phyloP scores from a whole-genome alignment of 2,329 filamentous ascomycete species.

The Venturia pyrina region DNA sequence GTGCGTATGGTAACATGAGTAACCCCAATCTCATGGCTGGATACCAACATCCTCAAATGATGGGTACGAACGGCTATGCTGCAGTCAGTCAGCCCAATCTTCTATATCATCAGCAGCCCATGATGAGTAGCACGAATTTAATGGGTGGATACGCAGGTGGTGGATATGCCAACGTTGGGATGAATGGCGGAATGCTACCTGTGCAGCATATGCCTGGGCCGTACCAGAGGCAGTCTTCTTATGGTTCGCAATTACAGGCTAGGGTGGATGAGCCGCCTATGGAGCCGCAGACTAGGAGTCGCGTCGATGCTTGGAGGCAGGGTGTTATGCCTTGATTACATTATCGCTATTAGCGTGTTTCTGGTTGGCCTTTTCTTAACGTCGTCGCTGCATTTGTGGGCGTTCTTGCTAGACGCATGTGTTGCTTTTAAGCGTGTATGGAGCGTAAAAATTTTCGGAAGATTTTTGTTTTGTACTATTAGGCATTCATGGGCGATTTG shows the following conservation, averaged over 20 bases:
- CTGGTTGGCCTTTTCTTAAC: too few species aligned
- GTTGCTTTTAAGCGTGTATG: neutral
- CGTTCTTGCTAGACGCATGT: neutral
- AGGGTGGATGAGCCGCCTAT: slow-evolving; percentile 18
- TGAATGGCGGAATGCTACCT: neutral
- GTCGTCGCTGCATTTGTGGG: neutral
- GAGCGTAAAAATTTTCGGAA: neutral
- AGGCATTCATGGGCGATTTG: neutral
- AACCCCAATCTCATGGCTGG: slow-evolving; percentile 3
- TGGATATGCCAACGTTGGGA: slow-evolving; percentile 15
- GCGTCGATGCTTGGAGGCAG: slow-evolving; percentile 52
- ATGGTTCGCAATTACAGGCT: neutral
- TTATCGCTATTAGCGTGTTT: too few species aligned
- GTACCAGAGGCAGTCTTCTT: slow-evolving; percentile 18
- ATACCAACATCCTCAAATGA: neutral
- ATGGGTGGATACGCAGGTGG: neutral
- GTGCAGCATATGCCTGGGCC: neutral
- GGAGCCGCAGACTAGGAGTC: slow-evolving; percentile 41
- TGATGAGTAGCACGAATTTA: neutral
- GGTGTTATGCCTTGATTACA: slow-evolving; percentile 20
- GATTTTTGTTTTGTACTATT: neutral
- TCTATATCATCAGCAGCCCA: neutral
- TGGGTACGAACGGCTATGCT: neutral
- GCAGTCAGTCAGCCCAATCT: neutral
- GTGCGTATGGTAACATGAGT: slow-evolving; percentile 4